A percentile compares a stretch with the other conserved stretches of the same genome.
Evolutionary conservation across 2,329 filamentous ascomycete genomes (phyloP).

Genomic region (Chrysosphaeria jannelii): DNA sequence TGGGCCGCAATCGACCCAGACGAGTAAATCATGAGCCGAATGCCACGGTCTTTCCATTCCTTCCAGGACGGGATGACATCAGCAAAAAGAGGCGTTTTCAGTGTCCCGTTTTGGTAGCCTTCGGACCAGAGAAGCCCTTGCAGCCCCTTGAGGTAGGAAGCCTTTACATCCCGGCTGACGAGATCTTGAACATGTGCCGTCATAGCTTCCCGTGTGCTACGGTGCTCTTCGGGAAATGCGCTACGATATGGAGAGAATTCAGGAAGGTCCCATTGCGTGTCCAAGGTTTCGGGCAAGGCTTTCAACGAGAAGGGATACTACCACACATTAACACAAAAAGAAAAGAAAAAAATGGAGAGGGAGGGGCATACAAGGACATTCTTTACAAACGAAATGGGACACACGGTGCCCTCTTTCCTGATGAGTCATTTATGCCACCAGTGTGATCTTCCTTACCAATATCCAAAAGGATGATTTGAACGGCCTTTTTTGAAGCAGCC

Average conservation of each 20-base stretch:
- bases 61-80: constrained; percentile 38
- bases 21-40: constrained; percentile 46
- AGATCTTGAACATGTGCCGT: constrained; percentile 39
- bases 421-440: too few relatives aligned
- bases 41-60: constrained; percentile 22
- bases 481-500: too few relatives aligned
- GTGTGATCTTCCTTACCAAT: too few relatives aligned
- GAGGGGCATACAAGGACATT: constrained; percentile 39
- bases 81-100: constrained; percentile 42
- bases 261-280: constrained; percentile 32
- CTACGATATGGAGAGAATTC: constrained; percentile 35
- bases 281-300: constrained; percentile 31
- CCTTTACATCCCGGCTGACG: constrained; percentile 41
- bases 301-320: constrained; percentile 53
- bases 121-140: constrained; percentile 54
- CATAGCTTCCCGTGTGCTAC: constrained; percentile 24
- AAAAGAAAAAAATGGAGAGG: neutral
- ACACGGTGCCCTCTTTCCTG: constrained; percentile 69
- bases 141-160: constrained; percentile 46
- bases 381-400: constrained; percentile 61
- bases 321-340: neutral
- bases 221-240: constrained; percentile 37
- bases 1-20: constrained; percentile 57
- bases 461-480: too few relatives aligned
- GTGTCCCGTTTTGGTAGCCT: constrained; percentile 38